Evolutionary conservation across 1,139 yeast genomes (phyloP).

Genomic region (Scheffersomyces illinoinensis): DNA sequence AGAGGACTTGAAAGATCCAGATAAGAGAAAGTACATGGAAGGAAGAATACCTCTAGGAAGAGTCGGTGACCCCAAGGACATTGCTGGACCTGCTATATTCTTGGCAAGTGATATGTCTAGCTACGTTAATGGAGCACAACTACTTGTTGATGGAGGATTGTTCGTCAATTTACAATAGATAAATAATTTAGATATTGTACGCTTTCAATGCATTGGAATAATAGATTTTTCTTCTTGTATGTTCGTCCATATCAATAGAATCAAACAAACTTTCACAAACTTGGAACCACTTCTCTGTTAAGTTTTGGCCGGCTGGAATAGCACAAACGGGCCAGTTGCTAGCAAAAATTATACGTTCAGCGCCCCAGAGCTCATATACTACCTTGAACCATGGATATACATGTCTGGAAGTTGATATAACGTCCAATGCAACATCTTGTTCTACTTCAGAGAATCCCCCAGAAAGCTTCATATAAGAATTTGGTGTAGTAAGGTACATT

Average conservation of each 20-base stretch:
- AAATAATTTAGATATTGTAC: background rate
- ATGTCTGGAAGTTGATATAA: conserved; percentile 14
- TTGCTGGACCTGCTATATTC: conserved; percentile 50
- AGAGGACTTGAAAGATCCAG: conserved; percentile 31
- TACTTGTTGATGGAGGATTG: conserved; percentile 50
- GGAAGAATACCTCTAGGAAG: conserved; percentile 47
- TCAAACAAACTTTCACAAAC: conserved; percentile 18
- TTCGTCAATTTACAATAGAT: conserved; percentile 18
- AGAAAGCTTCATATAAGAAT: conserved; percentile 36
- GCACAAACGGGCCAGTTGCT: conserved; percentile 48
- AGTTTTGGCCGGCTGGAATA: conserved; percentile 12
- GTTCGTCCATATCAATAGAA: conserved; percentile 6
- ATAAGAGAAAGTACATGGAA: conserved; percentile 33
- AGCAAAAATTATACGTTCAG: conserved; percentile 35
- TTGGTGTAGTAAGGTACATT: conserved; percentile 19
- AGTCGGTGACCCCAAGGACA: conserved; percentile 42
- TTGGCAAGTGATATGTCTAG: conserved; percentile 44
- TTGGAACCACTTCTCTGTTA: conserved; percentile 14
- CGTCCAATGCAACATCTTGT: conserved; percentile 7
- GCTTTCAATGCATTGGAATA: background rate
- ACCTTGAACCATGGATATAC: conserved; percentile 32
- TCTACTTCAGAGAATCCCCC: conserved; percentile 44
- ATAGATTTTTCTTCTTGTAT: conserved; percentile 5
- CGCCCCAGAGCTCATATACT: conserved; percentile 28
- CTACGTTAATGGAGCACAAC: conserved; percentile 46